Evolutionary conservation across 208 protist genomes (phyloP), one percentile per base, ranked within the genome.

Genomic region (Leishmania major): DNA sequence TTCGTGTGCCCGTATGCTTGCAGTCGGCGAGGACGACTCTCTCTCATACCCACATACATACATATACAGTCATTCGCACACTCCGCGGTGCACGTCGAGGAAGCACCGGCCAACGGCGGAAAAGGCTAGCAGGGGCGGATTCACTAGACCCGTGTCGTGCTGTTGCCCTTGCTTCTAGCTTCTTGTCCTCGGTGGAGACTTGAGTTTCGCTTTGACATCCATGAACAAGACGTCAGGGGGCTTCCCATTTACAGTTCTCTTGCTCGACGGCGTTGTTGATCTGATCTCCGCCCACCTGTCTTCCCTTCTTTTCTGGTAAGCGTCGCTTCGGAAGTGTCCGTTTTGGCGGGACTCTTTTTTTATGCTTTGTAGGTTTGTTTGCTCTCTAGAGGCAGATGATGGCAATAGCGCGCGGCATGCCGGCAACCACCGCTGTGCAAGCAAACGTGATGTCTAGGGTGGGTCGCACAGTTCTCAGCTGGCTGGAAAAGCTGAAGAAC

Each of bases 401-500:
- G 82, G 69, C 77, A 43, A 81, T 69, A 40, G 82, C 82, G 69
- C 71, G 70, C 37, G 82, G 82, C 59, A 53, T 85, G 28, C 77
- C 82, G 28, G 43, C 76, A 28, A 49, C 60, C 49, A 67, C 75
- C 53, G 19, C 49, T 17, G 75, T 69, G n/a, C 83, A 81, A 37
- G 22, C 76, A 60, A 86, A 69, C 57, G 43, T 82, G 74, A 82
- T 86, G 74, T 40, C 83, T 17, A 77, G 62, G 55, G 73, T 82
- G 72, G 78, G 77, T 37, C 83, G 83, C 60, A 82, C 74, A n/a
- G 74, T 86, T 45, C 62, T 86, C 25, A 51, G 66, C 13, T 82
- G 71, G 78, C 51, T 86, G 45, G 75, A 82, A 57, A 86, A 69
- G 74, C 45, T 82, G 57, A 86, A 82, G 74, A 80, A 77, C 64